phyloP scores from a whole-genome alignment of 2,329 filamentous ascomycete species.

The Leptoxyphium fumago region DNA sequence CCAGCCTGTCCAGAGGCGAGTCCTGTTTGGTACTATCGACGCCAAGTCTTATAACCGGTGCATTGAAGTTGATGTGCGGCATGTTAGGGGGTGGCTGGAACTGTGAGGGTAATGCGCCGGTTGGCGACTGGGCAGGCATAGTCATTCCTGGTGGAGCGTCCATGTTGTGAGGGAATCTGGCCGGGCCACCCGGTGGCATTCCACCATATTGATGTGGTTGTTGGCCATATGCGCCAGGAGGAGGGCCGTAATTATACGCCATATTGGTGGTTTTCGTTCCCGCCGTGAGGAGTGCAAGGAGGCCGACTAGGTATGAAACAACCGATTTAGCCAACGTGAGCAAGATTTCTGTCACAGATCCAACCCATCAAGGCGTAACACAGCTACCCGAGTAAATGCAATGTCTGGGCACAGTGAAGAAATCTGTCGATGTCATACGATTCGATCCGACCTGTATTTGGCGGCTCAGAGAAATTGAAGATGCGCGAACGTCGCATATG shows the following conservation, averaged over 20 bases:
- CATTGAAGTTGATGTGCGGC: slow-evolving; percentile 96
- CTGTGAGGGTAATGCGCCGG: slow-evolving; percentile 56
- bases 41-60: slow-evolving; percentile 85
- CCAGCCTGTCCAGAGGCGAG: slow-evolving; percentile 19
- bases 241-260: slow-evolving; percentile 22
- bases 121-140: slow-evolving; percentile 52
- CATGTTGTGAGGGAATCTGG: slow-evolving; percentile 67
- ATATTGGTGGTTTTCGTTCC: slow-evolving; percentile 6
- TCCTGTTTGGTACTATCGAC: slow-evolving; percentile 55
- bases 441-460: not conserved
- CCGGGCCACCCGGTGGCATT: slow-evolving; percentile 41
- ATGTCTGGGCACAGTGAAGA: no score
- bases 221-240: slow-evolving; percentile 49
- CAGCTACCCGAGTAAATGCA: not conserved
- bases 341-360: not conserved
- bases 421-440: no score
- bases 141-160: slow-evolving; percentile 64
- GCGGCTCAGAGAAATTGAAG: not conserved
- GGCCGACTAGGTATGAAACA: not conserved
- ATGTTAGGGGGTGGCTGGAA: slow-evolving; percentile 85
- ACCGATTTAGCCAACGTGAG: not conserved
- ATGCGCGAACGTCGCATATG: not conserved
- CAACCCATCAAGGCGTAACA: not conserved
- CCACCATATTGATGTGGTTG: slow-evolving; percentile 54
- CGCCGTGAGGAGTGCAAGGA: not conserved